These are phyloP conservation scores for Cercospora citrullina DNA, from an alignment of 2,329 filamentous ascomycete species.

Conservation along the genomic window DNA sequence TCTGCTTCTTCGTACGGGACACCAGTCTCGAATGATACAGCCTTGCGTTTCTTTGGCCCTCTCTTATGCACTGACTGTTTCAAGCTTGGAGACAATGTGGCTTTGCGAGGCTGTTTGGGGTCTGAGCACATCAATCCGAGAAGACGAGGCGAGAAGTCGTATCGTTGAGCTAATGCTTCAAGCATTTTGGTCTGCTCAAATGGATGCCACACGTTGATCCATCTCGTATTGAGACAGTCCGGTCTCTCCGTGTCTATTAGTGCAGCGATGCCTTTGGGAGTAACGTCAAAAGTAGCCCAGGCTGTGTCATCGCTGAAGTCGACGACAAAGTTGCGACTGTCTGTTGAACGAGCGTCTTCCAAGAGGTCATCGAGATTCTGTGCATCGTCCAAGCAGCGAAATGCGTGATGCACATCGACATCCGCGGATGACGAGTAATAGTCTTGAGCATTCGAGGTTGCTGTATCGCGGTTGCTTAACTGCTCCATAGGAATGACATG, in stretches of 20 bases:
- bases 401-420: slow-evolving; percentile 34
- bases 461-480: slow-evolving; percentile 1
- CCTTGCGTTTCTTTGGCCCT: slow-evolving; percentile 13
- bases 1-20: slow-evolving; percentile 26
- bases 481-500: slow-evolving; percentile 13
- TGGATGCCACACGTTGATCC: slow-evolving; percentile 76
- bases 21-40: slow-evolving; percentile 11
- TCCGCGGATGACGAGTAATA: slow-evolving; percentile 27
- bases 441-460: slow-evolving; percentile 16
- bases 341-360: slow-evolving; percentile 42
- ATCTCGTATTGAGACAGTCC: slow-evolving; percentile 59
- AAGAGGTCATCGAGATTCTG: slow-evolving; percentile 50
- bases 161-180: slow-evolving; percentile 59
- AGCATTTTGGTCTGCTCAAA: slow-evolving; percentile 60
- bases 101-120: slow-evolving; percentile 42
- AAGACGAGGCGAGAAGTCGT: slow-evolving; percentile 68
- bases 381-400: slow-evolving; percentile 57
- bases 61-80: slow-evolving; percentile 15
- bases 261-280: slow-evolving; percentile 43
- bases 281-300: slow-evolving; percentile 58
- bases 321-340: slow-evolving; percentile 62
- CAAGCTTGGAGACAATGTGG: slow-evolving; percentile 15
- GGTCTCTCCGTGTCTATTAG: slow-evolving; percentile 48
- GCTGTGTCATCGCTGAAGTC: slow-evolving; percentile 61
- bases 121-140: slow-evolving; percentile 63